Base-by-base conservation (phyloP, 106 monocot genomes). In the Dendrobium catenatum region DNA sequence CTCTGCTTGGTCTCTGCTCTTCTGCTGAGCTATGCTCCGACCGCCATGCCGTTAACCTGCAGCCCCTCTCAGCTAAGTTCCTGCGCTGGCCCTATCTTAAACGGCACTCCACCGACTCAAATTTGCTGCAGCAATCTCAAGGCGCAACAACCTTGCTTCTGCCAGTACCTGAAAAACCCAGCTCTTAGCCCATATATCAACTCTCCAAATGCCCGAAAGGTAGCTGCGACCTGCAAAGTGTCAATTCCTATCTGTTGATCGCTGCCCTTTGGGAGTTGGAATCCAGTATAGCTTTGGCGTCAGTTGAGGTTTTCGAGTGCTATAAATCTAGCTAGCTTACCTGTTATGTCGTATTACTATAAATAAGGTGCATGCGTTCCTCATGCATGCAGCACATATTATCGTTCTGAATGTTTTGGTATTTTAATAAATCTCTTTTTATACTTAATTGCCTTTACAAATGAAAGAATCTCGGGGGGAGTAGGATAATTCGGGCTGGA, bases 81-180 rank as follows among this genome's bases (percentile, higher is more conserved):
- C 6, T 81, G 81, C 59, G 0, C 16, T 5, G 37, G 22, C 6
- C 40, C 81, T 0, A 81, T 81, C 37, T 9, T 61, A 0, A 46
- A 9, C 20, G 72, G 74, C 4, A 42, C n/a, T n/a, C 58, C 22
- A 9, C 81, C 81, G 16, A 61, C 22, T 6, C 3, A 16, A 1
- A 59, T 4, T 8, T 81, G 81, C 59, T 81, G 81, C 76, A 10
- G 9, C 0, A 20, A 16, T 41, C 76, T 81, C 1, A 81, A 44
- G 61, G 4, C 5, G 76, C 81, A 81, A 59, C 74, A 73, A 59
- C 75, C 55, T 11, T 81, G 81, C 75, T 40, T 76, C 9, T 81
- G 81, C 81, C 76, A 76, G 44, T 81, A 81, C 41, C 17, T 44
- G 44, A 61, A 17, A 1, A 19, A 59, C 55, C 81, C 75, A 9